Evolutionary conservation across 495 filamentous ascomycete species (phyloP), one percentile per base, ranked within the genome.

Genomic region (Podospora pseudopauciseta): DNA sequence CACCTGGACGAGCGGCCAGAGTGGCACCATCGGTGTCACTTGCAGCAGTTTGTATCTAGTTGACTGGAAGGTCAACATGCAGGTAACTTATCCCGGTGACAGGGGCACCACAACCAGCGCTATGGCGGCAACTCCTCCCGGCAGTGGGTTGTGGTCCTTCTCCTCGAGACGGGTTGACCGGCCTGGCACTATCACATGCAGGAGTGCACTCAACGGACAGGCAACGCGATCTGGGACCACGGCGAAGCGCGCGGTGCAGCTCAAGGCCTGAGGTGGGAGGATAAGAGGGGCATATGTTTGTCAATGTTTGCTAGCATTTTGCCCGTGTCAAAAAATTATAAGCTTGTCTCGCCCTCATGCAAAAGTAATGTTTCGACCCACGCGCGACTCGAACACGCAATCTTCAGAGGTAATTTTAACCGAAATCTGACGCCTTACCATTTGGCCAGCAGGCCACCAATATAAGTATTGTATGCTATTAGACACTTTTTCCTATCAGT

Each of bases 31-130:
- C 5, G 61, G 59, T 0, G 70, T 70, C 0, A 63, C 66, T 0
- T 74, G 72, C 66, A 68, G 27, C 4, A 70, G 63, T 60, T 67
- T 63, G 30, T 73, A 73, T 60, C 60, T 70, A 4, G 68, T 70
- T 2, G 71, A 73, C 13, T 49, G 16, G 34, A 68, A 65, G 60
- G 66, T 73, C n/a, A 63, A 49, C 60, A 73, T 73, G 71, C 49
- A 34, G 18, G 68, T 73, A 3, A 73, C 71, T 13, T 70, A 73
- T 27, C 71, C 71, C n/a, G 71, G 66, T 19, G 71, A 73, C 39
- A 19, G 30, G 2, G 71, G 58, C 0, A 26, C 56, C 19, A 65
- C 68, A 1, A 73, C 71, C 4, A 30, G 39, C 16, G 30, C 64
- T 11, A 73, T 73, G 71, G 63, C 71, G 1, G 68, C 71, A 5